Evolutionary conservation across 139 green algal species (phyloP).

Genomic region (Choricystis sp.): DNA sequence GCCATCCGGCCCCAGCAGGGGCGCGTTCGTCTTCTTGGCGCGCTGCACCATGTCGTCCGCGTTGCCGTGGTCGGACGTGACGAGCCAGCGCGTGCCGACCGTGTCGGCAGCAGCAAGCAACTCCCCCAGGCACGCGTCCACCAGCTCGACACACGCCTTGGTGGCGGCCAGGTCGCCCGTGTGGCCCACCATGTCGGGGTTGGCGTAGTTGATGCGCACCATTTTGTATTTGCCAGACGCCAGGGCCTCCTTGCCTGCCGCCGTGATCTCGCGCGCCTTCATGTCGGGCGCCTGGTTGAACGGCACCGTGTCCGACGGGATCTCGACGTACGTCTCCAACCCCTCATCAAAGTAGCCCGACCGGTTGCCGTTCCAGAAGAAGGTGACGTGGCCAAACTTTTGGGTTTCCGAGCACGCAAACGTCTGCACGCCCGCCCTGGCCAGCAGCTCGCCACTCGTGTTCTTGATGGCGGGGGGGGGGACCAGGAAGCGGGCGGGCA

Average conservation of each 20-base stretch:
- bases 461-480: constrained; percentile 48
- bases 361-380: constrained; percentile 92
- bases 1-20: constrained; percentile 39
- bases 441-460: constrained; percentile 54
- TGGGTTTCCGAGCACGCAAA: constrained; percentile 92
- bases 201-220: constrained; percentile 67
- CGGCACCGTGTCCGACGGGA: constrained; percentile 73
- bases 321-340: constrained; percentile 84
- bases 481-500: constrained; percentile 83
- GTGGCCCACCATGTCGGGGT: constrained; percentile 80
- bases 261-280: constrained; percentile 86
- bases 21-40: constrained; percentile 69
- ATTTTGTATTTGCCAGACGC: constrained; percentile 44
- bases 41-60: constrained; percentile 90
- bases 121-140: constrained; percentile 66
- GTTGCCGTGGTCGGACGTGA: constrained; percentile 90
- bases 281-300: constrained; percentile 90
- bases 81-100: constrained; percentile 47
- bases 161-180: constrained; percentile 61
- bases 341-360: constrained; percentile 79
- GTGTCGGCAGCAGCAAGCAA: constrained; percentile 38
- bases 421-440: constrained; percentile 60
- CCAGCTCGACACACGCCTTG: constrained; percentile 31
- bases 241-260: constrained; percentile 72
- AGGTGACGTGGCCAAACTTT: constrained; percentile 78